Percentiles rank a stretch among this genome's conserved stretches.
Conservation (phyloP, 192 early-diverging fungal genomes). For the Phlyctochytrium arcticum region DNA sequence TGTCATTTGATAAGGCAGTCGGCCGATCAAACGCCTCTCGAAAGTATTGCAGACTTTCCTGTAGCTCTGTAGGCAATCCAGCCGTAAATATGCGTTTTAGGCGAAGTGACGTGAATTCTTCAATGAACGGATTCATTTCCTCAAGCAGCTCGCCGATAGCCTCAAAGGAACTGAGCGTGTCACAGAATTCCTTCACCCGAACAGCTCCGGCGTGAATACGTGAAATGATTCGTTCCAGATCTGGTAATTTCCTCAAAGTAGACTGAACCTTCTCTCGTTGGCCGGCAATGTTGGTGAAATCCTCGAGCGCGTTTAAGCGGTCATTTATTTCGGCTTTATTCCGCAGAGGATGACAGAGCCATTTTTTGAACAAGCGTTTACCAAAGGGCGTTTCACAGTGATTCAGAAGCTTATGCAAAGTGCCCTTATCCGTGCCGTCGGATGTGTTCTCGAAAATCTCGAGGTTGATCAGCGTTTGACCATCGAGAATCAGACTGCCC, state of each 20-base stretch:
- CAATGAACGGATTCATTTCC: constrained; percentile 13
- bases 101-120: constrained; percentile 14
- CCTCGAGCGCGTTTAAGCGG: constrained; percentile 86
- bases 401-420: constrained; percentile 81
- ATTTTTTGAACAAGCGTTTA: constrained; percentile 51
- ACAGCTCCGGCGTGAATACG: constrained; percentile 84
- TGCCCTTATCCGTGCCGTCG: constrained; percentile 71
- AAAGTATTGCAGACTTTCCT: constrained; percentile 66
- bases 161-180: constrained; percentile 56
- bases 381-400: constrained; percentile 88
- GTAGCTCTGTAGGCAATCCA: constrained; percentile 51
- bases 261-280: constrained; percentile 10
- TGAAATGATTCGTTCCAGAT: constrained; percentile 87
- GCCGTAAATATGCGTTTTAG: constrained; percentile 44
- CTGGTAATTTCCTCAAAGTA: constrained; percentile 52
- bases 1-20: constrained; percentile 41
- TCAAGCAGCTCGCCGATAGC: constrained; percentile 28
- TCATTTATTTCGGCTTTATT: constrained; percentile 64
- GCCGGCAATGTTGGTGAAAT: constrained; percentile 47
- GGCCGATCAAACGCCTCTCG: constrained; percentile 68
- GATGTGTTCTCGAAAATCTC: constrained; percentile 84
- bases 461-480: constrained; percentile 87
- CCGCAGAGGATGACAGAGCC: constrained; percentile 88
- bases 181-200: constrained; percentile 80
- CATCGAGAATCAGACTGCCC: constrained; percentile 81